phyloP scores from a whole-genome alignment of 768 basidiomycete genomes.

The Wakefieldia striispora region DNA sequence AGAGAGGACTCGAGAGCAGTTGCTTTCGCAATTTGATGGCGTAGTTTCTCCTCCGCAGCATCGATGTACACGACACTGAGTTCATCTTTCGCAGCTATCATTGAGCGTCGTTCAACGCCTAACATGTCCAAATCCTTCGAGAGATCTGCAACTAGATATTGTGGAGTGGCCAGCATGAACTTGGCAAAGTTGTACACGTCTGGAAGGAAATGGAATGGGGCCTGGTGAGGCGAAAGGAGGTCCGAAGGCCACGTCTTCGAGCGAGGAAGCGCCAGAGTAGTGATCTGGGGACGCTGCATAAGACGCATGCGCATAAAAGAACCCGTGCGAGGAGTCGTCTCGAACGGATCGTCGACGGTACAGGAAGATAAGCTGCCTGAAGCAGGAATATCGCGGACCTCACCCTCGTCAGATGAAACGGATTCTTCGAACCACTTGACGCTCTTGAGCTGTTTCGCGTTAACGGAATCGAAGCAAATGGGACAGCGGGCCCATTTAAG shows the following conservation, averaged over 20 bases:
- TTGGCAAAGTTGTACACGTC: slow-evolving; percentile 85
- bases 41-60: slow-evolving; percentile 70
- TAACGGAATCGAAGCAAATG: slow-evolving; percentile 93
- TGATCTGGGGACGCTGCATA: slow-evolving; percentile 90
- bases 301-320: slow-evolving; percentile 79
- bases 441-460: slow-evolving; percentile 85
- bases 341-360: slow-evolving; percentile 34
- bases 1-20: slow-evolving; percentile 66
- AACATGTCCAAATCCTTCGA: slow-evolving; percentile 72
- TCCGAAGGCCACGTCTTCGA: slow-evolving; percentile 94
- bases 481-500: slow-evolving; percentile 90
- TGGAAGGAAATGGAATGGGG: slow-evolving; percentile 94
- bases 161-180: slow-evolving; percentile 95
- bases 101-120: slow-evolving; percentile 59
- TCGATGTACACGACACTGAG: slow-evolving; percentile 80
- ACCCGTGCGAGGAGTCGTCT: slow-evolving; percentile 48
- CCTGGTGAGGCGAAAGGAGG: slow-evolving; percentile 84
- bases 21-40: slow-evolving; percentile 78
- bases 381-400: slow-evolving; percentile 22
- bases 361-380: slow-evolving; percentile 47
- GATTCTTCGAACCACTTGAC: slow-evolving; percentile 85
- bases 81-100: slow-evolving; percentile 69
- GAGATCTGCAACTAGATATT: slow-evolving; percentile 75
- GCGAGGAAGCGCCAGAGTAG: slow-evolving; percentile 90
- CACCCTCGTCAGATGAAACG: slow-evolving; percentile 33